Percentiles rank a stretch among this genome's conserved stretches.
These are phyloP conservation scores for Talaromyces sp. DNA, from an alignment of 2,329 filamentous ascomycete genomes.

Conservation along the genomic window DNA sequence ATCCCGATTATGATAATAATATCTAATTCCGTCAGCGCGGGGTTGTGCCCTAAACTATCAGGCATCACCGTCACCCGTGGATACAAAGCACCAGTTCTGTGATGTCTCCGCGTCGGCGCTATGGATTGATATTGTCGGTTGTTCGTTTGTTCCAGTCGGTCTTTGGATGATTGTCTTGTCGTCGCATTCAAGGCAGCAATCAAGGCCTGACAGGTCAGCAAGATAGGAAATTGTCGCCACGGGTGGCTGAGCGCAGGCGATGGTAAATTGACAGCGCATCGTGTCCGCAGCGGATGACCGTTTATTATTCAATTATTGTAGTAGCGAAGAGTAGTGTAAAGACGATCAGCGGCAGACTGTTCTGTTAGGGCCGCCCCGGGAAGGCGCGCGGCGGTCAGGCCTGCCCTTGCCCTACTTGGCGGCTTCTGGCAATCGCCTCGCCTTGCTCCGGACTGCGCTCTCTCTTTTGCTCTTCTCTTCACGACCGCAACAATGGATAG, in stretches of 20 bases:
- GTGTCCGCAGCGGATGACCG: background rate
- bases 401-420: background rate
- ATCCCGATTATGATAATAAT: background rate
- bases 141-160: background rate
- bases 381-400: background rate
- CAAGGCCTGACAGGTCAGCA: background rate
- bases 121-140: background rate
- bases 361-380: background rate
- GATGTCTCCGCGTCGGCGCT: background rate
- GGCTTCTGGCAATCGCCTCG: background rate
- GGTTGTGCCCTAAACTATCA: slow-evolving; percentile 1
- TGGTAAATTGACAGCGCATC: background rate
- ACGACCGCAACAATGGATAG: background rate
- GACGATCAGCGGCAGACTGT: no score
- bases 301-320: no score
- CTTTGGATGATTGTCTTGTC: background rate
- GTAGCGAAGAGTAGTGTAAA: no score
- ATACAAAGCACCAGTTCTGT: background rate
- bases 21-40: background rate
- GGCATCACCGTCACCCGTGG: background rate
- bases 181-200: background rate
- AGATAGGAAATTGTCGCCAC: background rate
- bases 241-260: background rate
- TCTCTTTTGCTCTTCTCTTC: background rate
- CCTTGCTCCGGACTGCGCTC: background rate